phyloP scores from a whole-genome alignment of 2,329 filamentous ascomycete genomes.

The Apiospora marii region DNA sequence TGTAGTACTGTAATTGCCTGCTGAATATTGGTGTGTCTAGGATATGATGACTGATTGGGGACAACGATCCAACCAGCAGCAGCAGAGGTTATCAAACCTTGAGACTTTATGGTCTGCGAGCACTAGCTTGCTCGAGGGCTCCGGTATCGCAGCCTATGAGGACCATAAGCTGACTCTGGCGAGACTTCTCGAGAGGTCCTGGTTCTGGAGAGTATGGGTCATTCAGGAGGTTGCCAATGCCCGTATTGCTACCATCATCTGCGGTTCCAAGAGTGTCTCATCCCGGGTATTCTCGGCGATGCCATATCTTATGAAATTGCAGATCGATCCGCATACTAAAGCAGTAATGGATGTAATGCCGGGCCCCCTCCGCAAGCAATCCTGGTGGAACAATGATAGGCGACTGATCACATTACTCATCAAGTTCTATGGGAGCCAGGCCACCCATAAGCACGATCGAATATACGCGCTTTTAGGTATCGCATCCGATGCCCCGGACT shows the following conservation, averaged over 20 bases:
- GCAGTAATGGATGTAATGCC: background rate
- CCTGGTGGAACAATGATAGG: background rate
- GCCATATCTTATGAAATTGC: background rate
- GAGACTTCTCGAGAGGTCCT: background rate
- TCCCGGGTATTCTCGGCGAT: background rate
- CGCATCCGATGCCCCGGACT: background rate
- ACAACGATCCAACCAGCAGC: rapidly evolving
- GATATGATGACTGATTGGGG: background rate
- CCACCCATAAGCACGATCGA: background rate
- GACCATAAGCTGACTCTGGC: background rate
- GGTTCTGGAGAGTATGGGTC: constrained; percentile 23
- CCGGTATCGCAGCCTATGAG: no score
- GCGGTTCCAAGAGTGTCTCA: background rate
- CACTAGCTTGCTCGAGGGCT: rapidly evolving
- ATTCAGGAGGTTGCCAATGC: constrained; percentile 24
- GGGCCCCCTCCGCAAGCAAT: background rate
- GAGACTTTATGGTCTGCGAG: background rate
- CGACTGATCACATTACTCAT: background rate
- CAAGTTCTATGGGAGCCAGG: background rate
- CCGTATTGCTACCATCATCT: background rate
- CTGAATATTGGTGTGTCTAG: background rate
- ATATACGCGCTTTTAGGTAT: background rate
- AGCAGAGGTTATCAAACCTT: rapidly evolving
- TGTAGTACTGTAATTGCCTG: background rate
- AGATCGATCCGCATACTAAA: background rate